A percentile compares a stretch with the other conserved stretches of the same genome.
phyloP scores from a whole-genome alignment of 306 rosid species.

The Arachis stenosperma region DNA sequence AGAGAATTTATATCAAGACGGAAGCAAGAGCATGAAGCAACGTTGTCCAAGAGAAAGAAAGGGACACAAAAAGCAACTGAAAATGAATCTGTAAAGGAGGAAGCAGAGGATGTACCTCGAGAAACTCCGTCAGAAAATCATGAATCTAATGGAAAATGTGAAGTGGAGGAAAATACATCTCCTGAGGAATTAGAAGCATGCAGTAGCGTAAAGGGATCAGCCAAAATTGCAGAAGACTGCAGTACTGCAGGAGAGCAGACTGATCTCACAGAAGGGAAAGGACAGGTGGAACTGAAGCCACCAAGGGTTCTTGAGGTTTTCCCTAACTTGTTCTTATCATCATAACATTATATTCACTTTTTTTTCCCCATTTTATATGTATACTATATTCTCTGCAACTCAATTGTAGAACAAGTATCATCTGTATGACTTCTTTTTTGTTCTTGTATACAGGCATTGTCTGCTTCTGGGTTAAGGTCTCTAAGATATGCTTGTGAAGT shows the following conservation, averaged over 20 bases:
- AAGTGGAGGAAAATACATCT: constrained; percentile 50
- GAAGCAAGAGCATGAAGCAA: constrained; percentile 71
- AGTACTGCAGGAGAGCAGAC: constrained; percentile 42
- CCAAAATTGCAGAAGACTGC: constrained; percentile 49
- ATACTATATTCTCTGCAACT: neutral
- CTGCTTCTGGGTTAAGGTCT: constrained; percentile 97
- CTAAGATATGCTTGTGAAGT: constrained; percentile 94
- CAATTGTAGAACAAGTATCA: constrained; percentile 11
- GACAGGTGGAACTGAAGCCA: constrained; percentile 60
- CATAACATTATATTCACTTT: neutral
- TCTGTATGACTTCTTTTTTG: constrained; percentile 26
- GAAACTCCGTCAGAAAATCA: constrained; percentile 46
- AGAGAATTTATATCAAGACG: constrained; percentile 71
- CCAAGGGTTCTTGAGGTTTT: constrained; percentile 92
- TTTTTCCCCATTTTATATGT: constrained; percentile 10
- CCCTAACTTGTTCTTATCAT: constrained; percentile 5
- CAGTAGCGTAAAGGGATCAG: constrained; percentile 48
- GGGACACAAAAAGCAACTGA: constrained; percentile 47
- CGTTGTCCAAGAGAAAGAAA: constrained; percentile 60
- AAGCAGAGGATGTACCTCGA: constrained; percentile 50
- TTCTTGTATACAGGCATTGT: constrained; percentile 67
- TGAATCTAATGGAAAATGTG: constrained; percentile 58
- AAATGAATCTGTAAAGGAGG: constrained; percentile 60
- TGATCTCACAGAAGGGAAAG: constrained; percentile 59
- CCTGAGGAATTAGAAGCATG: constrained; percentile 49